Conservation (phyloP, 495 filamentous ascomycete genomes). For the Astrothelium subdiscretum region DNA sequence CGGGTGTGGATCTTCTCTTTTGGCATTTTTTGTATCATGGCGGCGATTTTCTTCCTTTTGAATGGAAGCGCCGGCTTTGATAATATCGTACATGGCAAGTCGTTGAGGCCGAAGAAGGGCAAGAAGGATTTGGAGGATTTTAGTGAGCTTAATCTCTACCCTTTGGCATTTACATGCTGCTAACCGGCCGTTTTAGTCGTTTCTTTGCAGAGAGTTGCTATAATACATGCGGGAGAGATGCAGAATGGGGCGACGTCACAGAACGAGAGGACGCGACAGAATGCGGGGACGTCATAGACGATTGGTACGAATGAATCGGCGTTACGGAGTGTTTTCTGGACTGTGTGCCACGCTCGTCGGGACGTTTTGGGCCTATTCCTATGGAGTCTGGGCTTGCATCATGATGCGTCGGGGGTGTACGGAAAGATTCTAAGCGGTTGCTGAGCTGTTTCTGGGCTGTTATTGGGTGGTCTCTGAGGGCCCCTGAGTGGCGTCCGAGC, state of each 20-base stretch:
- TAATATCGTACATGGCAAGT: constrained; percentile 86
- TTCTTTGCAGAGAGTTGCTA: constrained; percentile 73
- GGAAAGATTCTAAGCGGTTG: too few relatives aligned
- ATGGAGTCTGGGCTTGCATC: too few relatives aligned
- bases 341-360: too few relatives aligned
- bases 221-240: constrained; percentile 50
- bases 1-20: constrained; percentile 86
- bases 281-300: not conserved
- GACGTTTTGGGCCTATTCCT: too few relatives aligned
- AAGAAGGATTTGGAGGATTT: constrained; percentile 79
- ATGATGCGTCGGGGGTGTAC: too few relatives aligned
- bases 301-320: too few relatives aligned
- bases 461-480: too few relatives aligned
- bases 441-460: too few relatives aligned
- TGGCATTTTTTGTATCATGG: constrained; percentile 66
- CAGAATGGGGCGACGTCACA: too few relatives aligned
- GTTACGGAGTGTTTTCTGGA: too few relatives aligned
- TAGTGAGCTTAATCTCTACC: constrained; percentile 40
- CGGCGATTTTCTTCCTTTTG: constrained; percentile 60
- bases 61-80: constrained; percentile 68
- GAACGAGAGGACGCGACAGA: not conserved
- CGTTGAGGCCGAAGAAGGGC: constrained; percentile 48
- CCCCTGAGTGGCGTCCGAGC: too few relatives aligned
- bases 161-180: constrained; percentile 1
- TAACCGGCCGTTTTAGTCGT: constrained; percentile 45